Evolutionary conservation across 768 basidiomycete species (phyloP), one percentile per base, ranked within the genome.

Genomic region (Hypholoma sublateritium): DNA sequence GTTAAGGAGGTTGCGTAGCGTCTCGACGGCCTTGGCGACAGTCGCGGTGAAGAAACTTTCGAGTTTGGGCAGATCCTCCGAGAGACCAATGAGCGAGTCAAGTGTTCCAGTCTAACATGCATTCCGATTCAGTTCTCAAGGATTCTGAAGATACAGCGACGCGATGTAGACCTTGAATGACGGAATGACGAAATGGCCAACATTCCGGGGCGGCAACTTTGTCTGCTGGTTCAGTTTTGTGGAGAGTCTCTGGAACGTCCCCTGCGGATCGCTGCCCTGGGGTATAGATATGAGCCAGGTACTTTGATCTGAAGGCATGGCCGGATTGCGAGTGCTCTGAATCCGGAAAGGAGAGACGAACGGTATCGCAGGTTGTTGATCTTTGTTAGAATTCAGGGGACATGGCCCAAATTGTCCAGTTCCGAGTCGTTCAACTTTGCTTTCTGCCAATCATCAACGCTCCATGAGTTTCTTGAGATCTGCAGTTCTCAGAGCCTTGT

Each of bases 251-350:
- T 88, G 85, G 46, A 80, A 71, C 28, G 91, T 73, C 5, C 87
- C 86, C 58, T 91, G 90, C 0, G 92, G 80, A 65, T 97, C 93
- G 17, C 91, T 92, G 70, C 93, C 87, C 61, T 87, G 82, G 12
- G 95, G 95, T 2, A 92, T 85, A 42, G 94, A 80, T 59, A 97
- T 80, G 62, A 98, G 76, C 95, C 95, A 98, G 64, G 93, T 95
- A 61, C 91, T 90, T 71, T 95, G 88, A 79, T 97, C 95, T 69
- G 93, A 95, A 56, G 95, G 95, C 95, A 97, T 97, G 58, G 55
- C 41, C 28, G 62, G 52, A 51, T 46, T 59, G 53, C 46, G 53
- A 58, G 53, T 34, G 55, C 49, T 57, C 55, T 47, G 25, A 34
- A 58, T 54, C 41, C 49, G 45, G 19, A 28, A 22, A n/a, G 48